phyloP scores from a whole-genome alignment of 2,329 filamentous ascomycete species.

The Fusarium citri region DNA sequence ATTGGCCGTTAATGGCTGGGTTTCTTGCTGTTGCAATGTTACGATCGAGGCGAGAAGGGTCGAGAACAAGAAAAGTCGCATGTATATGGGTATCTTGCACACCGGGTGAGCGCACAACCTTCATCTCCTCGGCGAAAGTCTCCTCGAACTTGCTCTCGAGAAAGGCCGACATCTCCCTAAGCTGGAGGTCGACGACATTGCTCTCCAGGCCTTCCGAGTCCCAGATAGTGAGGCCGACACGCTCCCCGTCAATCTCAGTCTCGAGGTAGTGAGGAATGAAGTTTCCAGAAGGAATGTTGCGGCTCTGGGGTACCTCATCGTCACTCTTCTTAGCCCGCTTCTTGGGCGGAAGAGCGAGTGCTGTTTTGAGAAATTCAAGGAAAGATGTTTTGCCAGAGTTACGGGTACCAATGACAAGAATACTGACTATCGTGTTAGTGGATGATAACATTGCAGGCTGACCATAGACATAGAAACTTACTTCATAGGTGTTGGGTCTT shows the following conservation, averaged over 20 bases:
- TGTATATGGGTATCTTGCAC: conserved; percentile 98
- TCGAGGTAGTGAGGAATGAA: conserved; percentile 93
- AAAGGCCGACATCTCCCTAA: conserved; percentile 91
- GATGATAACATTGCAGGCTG: neutral
- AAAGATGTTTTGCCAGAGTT: conserved; percentile 96
- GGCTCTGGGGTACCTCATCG: conserved; percentile 68
- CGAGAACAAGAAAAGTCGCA: conserved; percentile 91
- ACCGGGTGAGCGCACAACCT: conserved; percentile 91
- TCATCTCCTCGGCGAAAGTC: conserved; percentile 97
- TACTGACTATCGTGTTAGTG: conserved; percentile 62
- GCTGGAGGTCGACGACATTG: conserved; percentile 92
- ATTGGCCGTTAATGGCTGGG: conserved; percentile 61
- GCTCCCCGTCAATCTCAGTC: conserved; percentile 92
- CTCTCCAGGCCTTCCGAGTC: conserved; percentile 96
- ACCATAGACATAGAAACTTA: conserved; percentile 64
- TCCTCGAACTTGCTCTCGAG: conserved; percentile 99
- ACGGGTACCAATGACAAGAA: conserved; percentile 89
- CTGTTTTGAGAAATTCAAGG: conserved; percentile 91
- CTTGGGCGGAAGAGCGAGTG: conserved; percentile 83
- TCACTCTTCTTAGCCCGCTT: conserved; percentile 72
- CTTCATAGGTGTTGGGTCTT: conserved; percentile 99
- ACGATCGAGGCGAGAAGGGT: conserved; percentile 85
- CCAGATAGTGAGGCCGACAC: conserved; percentile 93
- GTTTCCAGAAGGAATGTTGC: conserved; percentile 68
- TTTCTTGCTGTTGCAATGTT: conserved; percentile 78